Evolutionary conservation across 345 rosid species (phyloP), one percentile per base, ranked within the genome.

Genomic region (Populus simonii): DNA sequence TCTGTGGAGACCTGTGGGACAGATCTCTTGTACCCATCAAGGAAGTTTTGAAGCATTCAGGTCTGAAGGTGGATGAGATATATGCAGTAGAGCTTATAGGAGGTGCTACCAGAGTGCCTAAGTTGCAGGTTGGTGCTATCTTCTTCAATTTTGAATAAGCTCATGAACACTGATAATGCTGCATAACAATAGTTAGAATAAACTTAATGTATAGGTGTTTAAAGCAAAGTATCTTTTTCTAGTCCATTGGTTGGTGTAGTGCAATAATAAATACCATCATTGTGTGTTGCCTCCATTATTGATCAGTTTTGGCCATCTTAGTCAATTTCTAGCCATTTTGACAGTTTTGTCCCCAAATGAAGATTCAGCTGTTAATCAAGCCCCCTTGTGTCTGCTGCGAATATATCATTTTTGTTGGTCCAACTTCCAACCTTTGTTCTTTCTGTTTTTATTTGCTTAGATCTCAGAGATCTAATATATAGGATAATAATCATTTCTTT

Each of bases 31-130:
- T 84, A 75, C 99, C 99, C 49, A 27, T 94, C 36, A 91, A 87
- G 81, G 96, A 96, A 72, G 88, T 96, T 79, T 88, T 96, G 73
- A 87, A 83, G 78, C 79, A 89, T 85, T 91, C 99, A 41, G 97
- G 94, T 65, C 62, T 94, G 79, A 88, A 91, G 83, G 81, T 87
- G 68, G 92, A 90, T 75, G 98, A 96, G 70, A 84, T 94, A 78
- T 86, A 82, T 88, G 99, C 97, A 7, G 96, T 94, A 68, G 99
- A 96, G 79, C 84, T 96, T 66, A 92, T 96, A 47, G 99, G 99
- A 82, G 99, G 99, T 68, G 98, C 97, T 75, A 94, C 97, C 61
- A 89, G 99, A 87, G 98, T 96, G 74, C 99, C 99, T 75, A 96
- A 96, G 85, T 90, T 96, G 87, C 97, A 96, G 98, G 99, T 96